These are phyloP conservation scores for Pseudoperonospora humuli DNA, from an alignment of 352 stramenopile genomes.

Conservation along the genomic window DNA sequence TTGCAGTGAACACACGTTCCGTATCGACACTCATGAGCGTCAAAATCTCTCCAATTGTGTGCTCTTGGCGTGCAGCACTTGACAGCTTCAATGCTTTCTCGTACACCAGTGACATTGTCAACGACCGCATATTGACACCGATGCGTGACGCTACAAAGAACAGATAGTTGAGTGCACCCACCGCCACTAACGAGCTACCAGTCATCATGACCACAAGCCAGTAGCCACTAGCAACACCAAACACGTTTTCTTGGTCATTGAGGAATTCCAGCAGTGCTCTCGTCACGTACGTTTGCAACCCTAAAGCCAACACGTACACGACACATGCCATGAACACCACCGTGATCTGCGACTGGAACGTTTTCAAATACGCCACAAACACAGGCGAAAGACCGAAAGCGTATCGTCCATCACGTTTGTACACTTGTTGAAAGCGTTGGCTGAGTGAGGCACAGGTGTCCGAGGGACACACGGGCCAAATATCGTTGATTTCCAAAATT, in stretches of 20 bases:
- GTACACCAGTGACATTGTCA: constrained; percentile 37
- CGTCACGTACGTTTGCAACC: constrained; percentile 21
- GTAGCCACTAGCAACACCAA: constrained; percentile 23
- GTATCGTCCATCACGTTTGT: constrained; percentile 8
- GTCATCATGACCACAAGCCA: constrained; percentile 24
- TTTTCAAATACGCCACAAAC: constrained; percentile 8
- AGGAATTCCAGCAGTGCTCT: constrained; percentile 26
- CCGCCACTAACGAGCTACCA: constrained; percentile 10
- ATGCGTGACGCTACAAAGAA: constrained; percentile 29
- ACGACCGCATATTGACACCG: constrained; percentile 32
- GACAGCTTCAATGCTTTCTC: constrained; percentile 57
- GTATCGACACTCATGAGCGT: constrained; percentile 37
- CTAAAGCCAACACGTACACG: constrained; percentile 23
- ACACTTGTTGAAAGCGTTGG: constrained; percentile 14
- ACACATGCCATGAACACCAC: constrained; percentile 10
- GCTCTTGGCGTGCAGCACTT: constrained; percentile 28
- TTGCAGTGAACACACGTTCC: constrained; percentile 28
- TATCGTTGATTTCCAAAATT: constrained; percentile 21
- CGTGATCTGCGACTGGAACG: constrained; percentile 12
- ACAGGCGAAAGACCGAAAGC: constrained; percentile 12
- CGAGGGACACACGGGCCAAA: constrained; percentile 21
- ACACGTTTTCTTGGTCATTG: constrained; percentile 21
- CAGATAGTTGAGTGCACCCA: constrained; percentile 29
- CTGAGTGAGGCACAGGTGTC: constrained; percentile 21
- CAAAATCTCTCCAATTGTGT: constrained; percentile 31